Conservation (phyloP, 2,329 filamentous ascomycete genomes). For the Penicillium thymicola region DNA sequence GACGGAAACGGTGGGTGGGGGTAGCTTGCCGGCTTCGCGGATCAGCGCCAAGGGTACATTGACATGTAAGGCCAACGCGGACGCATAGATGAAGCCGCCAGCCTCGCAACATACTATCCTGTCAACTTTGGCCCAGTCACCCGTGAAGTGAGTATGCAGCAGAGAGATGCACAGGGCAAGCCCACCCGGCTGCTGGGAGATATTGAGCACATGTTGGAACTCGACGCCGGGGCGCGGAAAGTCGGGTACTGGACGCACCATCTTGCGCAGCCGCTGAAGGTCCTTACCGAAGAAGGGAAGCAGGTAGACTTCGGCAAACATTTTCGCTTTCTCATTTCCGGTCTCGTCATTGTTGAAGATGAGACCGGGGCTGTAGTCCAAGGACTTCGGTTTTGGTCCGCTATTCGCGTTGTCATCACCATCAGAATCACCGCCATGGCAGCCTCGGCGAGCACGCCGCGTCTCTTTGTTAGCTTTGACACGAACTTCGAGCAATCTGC, state of each 20-base stretch:
- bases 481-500: constrained; percentile 54
- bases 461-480: constrained; percentile 44
- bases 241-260: constrained; percentile 50
- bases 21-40: constrained; percentile 58
- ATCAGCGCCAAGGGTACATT: constrained; percentile 49
- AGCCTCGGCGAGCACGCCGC: constrained; percentile 21
- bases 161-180: constrained; percentile 52
- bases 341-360: constrained; percentile 52
- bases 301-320: constrained; percentile 45
- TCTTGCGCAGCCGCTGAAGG: constrained; percentile 46
- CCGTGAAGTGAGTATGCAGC: constrained; percentile 46
- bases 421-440: not conserved
- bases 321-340: constrained; percentile 39
- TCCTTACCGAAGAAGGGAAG: constrained; percentile 49
- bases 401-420: not conserved
- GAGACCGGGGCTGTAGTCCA: constrained; percentile 43
- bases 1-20: constrained; percentile 53
- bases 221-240: constrained; percentile 53
- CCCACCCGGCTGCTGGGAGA: constrained; percentile 52
- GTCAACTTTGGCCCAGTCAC: constrained; percentile 48
- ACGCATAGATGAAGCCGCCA: constrained; percentile 56
- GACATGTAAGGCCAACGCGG: constrained; percentile 47
- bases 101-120: constrained; percentile 54
- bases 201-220: constrained; percentile 59
- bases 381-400: not conserved